These are phyloP conservation scores for Cynanchum wilfordii DNA, from an alignment of 257 asterid genomes.

Conservation along the genomic window DNA sequence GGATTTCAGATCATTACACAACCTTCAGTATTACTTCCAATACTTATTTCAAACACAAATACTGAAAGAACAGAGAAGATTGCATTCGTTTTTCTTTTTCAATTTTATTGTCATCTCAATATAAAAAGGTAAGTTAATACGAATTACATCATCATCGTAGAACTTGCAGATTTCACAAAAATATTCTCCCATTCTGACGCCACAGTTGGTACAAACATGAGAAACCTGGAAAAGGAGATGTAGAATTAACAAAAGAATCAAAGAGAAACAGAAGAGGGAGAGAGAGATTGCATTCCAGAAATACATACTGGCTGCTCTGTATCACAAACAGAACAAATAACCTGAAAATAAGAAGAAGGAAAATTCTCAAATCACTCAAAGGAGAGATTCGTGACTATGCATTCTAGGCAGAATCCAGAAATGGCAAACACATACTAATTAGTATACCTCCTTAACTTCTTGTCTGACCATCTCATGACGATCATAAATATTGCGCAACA, in stretches of 20 bases:
- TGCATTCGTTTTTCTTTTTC: not conserved
- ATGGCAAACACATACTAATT: constrained; percentile 7
- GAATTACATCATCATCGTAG: constrained; percentile 85
- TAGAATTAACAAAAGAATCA: not conserved
- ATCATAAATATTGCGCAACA: constrained; percentile 53
- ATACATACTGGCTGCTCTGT: constrained; percentile 85
- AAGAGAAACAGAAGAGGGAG: not conserved
- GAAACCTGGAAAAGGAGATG: constrained; percentile 49
- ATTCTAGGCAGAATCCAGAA: constrained; percentile 2
- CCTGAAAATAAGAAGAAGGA: constrained; percentile 42
- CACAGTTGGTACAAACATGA: constrained; percentile 77
- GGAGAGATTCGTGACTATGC: not conserved
- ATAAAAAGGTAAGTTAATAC: not conserved
- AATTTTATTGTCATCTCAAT: not conserved
- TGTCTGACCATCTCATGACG: constrained; percentile 72
- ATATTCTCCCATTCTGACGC: constrained; percentile 96
- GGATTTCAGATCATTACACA: not conserved
- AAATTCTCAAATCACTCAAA: not conserved
- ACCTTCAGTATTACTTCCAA: not conserved
- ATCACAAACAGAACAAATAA: constrained; percentile 93
- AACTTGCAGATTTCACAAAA: constrained; percentile 83
- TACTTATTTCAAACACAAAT: not conserved
- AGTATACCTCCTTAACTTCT: constrained; percentile 79
- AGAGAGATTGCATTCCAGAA: constrained; percentile 9
- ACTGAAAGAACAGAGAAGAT: not conserved